phyloP scores from a whole-genome alignment of 257 asterid genomes.

The Nicotiana benthamiana region DNA sequence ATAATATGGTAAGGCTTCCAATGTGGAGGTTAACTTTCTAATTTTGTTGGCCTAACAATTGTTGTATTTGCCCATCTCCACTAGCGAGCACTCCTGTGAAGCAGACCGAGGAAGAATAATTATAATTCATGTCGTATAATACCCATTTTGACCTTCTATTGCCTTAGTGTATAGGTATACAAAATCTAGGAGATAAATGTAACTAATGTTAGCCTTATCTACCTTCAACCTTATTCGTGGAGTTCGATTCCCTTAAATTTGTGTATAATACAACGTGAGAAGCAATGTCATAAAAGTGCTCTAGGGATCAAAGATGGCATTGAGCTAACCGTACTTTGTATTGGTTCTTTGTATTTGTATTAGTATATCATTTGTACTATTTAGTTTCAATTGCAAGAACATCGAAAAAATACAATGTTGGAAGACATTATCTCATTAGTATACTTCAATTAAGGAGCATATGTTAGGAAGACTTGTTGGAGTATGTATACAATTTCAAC shows the following conservation, averaged over 20 bases:
- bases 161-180: conserved; percentile 6
- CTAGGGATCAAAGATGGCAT: conserved; percentile 1
- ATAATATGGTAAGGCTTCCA: neutral
- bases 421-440: neutral
- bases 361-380: neutral
- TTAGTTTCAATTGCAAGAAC: neutral
- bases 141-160: conserved; percentile 1
- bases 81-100: neutral
- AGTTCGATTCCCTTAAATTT: neutral
- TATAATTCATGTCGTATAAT: neutral
- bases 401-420: neutral
- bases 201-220: neutral
- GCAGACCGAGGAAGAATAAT: neutral
- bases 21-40: neutral
- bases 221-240: neutral
- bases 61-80: conserved; percentile 1
- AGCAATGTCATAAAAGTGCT: neutral
- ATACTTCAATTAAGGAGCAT: neutral
- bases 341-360: neutral
- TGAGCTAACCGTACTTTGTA: neutral
- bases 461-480: neutral
- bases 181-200: conserved; percentile 7
- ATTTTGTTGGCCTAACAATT: conserved; percentile 1
- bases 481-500: neutral
- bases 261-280: neutral